A percentile compares a stretch with the other conserved stretches of the same genome.
These are phyloP conservation scores for Penstemon davidsonii DNA, from an alignment of 257 asterid genomes.

Conservation along the genomic window DNA sequence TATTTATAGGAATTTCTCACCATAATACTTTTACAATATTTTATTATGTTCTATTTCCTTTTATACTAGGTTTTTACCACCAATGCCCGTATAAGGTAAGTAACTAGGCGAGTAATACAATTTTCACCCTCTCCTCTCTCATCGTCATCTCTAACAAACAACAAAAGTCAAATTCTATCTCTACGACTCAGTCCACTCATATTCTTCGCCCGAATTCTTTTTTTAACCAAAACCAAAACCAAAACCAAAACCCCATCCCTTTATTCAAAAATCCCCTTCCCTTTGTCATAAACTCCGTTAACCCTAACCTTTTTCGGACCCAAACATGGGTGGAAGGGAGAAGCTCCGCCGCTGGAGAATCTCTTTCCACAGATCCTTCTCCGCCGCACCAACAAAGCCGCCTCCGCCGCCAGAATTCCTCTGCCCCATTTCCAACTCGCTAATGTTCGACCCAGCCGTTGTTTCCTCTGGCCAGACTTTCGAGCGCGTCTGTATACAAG, in stretches of 20 bases:
- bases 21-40: too few species aligned
- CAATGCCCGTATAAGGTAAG: too few species aligned
- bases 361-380: conserved; percentile 43
- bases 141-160: not conserved
- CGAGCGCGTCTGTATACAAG: conserved; percentile 60
- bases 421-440: conserved; percentile 68
- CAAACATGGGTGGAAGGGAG: conserved; percentile 58
- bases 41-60: too few species aligned
- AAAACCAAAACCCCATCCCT: not conserved
- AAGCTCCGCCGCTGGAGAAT: conserved; percentile 58
- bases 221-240: not conserved
- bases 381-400: conserved; percentile 30
- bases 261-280: not conserved
- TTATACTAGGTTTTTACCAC: too few species aligned
- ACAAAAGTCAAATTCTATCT: conserved; percentile 2
- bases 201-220: not conserved
- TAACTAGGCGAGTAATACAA: too few species aligned
- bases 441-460: conserved; percentile 83
- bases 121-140: too few species aligned
- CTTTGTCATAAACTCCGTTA: not conserved
- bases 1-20: too few species aligned
- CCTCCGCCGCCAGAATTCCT: conserved; percentile 64
- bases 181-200: conserved; percentile 18
- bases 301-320: not conserved
- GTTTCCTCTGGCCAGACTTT: conserved; percentile 88